Percentiles rank a stretch among this genome's conserved stretches.
These are phyloP conservation scores for Bryoerythrophyllum caledonicum DNA, from an alignment of 225 moss, liverwort and hornwort species.

Conservation along the genomic window DNA sequence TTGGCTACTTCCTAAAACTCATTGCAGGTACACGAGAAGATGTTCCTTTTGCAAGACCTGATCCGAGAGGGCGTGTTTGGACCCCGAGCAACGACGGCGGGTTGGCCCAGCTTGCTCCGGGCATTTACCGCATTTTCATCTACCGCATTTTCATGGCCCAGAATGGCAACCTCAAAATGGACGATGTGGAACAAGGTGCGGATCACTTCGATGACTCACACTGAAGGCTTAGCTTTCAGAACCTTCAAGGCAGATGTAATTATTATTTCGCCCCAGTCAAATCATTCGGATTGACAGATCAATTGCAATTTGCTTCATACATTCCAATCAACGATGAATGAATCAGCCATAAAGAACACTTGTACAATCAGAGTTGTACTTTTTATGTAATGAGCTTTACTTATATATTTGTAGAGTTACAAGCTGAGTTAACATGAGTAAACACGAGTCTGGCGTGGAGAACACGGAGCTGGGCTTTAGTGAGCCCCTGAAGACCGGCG, in stretches of 20 bases:
- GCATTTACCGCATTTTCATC: slow-evolving; percentile 60
- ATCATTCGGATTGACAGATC: slow-evolving; percentile 28
- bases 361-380: background rate
- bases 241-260: background rate
- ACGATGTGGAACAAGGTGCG: slow-evolving; percentile 82
- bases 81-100: slow-evolving; percentile 46
- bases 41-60: slow-evolving; percentile 73
- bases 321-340: background rate
- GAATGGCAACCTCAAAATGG: slow-evolving; percentile 71
- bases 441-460: no score
- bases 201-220: slow-evolving; percentile 58
- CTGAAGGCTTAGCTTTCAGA: slow-evolving; percentile 20
- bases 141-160: slow-evolving; percentile 57
- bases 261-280: slow-evolving; percentile 12
- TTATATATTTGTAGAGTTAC: no score
- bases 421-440: no score
- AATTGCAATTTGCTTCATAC: background rate
- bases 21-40: slow-evolving; percentile 73
- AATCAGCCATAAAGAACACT: background rate
- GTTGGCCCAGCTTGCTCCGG: slow-evolving; percentile 72
- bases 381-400: no score
- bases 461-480: no score
- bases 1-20: background rate
- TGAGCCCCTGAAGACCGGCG: no score
- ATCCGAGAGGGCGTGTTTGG: slow-evolving; percentile 61